Base-by-base conservation (phyloP, 495 filamentous ascomycete species). In the Aspergillus incahuasiensis region DNA sequence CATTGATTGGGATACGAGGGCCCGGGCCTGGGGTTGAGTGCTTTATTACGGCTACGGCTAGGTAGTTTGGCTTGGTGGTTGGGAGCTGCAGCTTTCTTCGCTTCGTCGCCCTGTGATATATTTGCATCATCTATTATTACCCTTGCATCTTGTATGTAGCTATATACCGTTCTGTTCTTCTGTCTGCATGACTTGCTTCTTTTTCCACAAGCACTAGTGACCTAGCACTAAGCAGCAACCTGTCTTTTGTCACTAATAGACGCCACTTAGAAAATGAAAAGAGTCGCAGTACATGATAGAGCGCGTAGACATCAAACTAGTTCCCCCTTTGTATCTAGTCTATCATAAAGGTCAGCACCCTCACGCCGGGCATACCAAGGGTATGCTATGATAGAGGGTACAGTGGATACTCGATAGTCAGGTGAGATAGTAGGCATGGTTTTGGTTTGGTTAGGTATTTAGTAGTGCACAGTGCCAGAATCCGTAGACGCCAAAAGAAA, bases 1-100 rank as follows among this genome's bases (percentile, higher is more conserved):
- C 32, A 35, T 35, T 43, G 11, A 52, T 63, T 55, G 50, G 57
- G 49, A 61, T 59, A 48, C 13, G 32, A 35, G 32, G 12, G 28
- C 13, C 11, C 13, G 28, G 20, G 16, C 6, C 32, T 32, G 3
- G 22, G 28, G 41, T 13, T 1, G 19, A 13, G 20, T 19, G 32
- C 8, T 28, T 8, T 28, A n/a, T 15, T 28, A 13, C 18, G 7
- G 19, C 34, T 41, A 16, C 2, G 20, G 13, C 19, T 12, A 22
- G 42, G 6, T 11, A 18, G 24, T 20, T 43, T 32, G 44, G 22
- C 20, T 21, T 52, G 38, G 13, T 16, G 38, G 38, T 40, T 16
- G 13, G 34, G 38, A n/a, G n/a, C n/a, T n/a, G 32, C 6, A 28
- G 25, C 25, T 8, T 28, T 35, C 6, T 35, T 35, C 32, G 32